These are phyloP conservation scores for Phytophthora nicotianae DNA, from an alignment of 352 stramenopile species.

Conservation along the genomic window DNA sequence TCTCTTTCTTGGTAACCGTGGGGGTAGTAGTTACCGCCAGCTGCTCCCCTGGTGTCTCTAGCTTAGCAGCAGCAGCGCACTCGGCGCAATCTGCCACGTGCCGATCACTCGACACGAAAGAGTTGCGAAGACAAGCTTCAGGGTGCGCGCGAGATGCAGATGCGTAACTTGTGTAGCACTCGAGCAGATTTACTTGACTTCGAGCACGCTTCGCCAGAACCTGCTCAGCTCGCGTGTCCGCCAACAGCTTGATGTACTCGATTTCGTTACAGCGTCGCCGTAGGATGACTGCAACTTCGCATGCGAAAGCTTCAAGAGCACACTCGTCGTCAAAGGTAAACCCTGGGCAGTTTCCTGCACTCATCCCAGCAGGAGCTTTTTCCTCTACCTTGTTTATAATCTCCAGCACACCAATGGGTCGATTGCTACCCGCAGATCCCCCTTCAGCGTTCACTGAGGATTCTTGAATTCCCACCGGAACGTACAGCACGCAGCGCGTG, in stretches of 20 bases:
- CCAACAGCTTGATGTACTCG: constrained; percentile 89
- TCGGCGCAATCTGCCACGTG: constrained; percentile 45
- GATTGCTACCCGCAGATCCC: constrained; percentile 41
- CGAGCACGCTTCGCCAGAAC: constrained; percentile 71
- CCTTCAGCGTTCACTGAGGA: constrained; percentile 27
- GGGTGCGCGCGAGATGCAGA: constrained; percentile 53
- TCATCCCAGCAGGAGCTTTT: constrained; percentile 26
- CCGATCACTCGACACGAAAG: constrained; percentile 57
- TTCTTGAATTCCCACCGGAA: constrained; percentile 81
- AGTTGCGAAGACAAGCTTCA: constrained; percentile 59
- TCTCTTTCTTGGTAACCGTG: constrained; percentile 6
- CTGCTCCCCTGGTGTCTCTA: constrained; percentile 27
- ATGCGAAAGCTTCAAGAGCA: constrained; percentile 85
- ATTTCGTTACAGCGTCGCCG: constrained; percentile 86
- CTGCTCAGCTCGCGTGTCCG: constrained; percentile 77
- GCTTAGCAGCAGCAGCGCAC: constrained; percentile 34
- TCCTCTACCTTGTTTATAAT: constrained; percentile 87
- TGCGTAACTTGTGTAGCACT: constrained; percentile 78
- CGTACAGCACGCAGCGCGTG: constrained; percentile 82
- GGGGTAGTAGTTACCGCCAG: too few relatives aligned
- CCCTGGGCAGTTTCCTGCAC: constrained; percentile 19
- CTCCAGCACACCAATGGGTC: constrained; percentile 86
- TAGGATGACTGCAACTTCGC: constrained; percentile 87
- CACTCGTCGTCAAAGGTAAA: constrained; percentile 89
- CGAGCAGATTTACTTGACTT: constrained; percentile 78